Conservation (phyloP, 495 filamentous ascomycete species). For the Hypoxylon rickii region DNA sequence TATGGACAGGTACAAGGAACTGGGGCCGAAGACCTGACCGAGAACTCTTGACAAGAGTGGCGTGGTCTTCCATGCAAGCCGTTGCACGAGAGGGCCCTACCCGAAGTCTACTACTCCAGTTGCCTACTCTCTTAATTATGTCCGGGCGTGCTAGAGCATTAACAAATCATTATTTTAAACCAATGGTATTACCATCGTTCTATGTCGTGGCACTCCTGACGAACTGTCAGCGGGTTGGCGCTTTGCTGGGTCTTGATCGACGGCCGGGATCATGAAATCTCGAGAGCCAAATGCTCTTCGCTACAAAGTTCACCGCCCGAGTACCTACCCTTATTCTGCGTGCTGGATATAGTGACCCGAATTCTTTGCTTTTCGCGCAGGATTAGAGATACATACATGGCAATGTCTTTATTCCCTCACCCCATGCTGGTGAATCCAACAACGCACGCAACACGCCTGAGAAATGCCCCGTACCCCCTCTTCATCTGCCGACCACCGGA, state of each 20-base stretch:
- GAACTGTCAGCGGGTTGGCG: conserved; percentile 36
- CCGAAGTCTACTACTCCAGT: conserved; percentile 29
- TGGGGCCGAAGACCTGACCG: conserved; percentile 27
- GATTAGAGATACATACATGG: neutral
- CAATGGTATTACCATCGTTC: conserved; percentile 15
- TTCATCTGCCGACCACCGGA: conserved; percentile 19
- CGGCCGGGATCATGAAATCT: conserved; percentile 22
- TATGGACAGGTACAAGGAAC: conserved; percentile 10
- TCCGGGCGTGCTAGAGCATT: conserved; percentile 17
- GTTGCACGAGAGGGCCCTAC: conserved; percentile 34
- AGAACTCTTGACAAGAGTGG: conserved; percentile 29
- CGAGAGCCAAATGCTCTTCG: conserved; percentile 8
- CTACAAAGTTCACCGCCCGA: conserved; percentile 2
- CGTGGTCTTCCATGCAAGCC: conserved; percentile 28
- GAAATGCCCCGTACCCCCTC: conserved; percentile 5
- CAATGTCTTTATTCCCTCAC: neutral
- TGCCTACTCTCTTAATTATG: conserved; percentile 23
- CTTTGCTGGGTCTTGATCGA: conserved; percentile 29
- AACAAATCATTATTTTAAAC: conserved; percentile 14
- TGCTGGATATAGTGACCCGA: neutral
- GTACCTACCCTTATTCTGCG: conserved; percentile 1
- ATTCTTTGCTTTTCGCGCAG: neutral
- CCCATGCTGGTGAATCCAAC: neutral
- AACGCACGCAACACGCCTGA: conserved; percentile 8
- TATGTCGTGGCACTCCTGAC: conserved; percentile 15